Conservation (phyloP, 2,329 filamentous ascomycete species). For the Colletotrichum somersetense region DNA sequence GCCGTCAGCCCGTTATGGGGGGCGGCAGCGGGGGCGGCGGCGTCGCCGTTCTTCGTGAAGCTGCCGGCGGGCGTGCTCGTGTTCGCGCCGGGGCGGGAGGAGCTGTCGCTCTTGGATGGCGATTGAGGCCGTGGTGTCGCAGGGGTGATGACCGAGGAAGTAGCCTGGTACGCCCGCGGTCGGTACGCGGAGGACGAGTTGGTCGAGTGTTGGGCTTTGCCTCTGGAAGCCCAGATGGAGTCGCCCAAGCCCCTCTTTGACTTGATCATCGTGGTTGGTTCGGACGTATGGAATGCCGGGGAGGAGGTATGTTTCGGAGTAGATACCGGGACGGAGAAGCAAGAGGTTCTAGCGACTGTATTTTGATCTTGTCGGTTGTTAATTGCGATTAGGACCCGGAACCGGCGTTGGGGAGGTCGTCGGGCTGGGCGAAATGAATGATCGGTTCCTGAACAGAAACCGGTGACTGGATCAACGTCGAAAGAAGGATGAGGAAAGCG, state of each 20-base stretch:
- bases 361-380: neutral
- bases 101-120: neutral
- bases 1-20: slow-evolving; percentile 41
- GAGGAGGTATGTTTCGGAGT: neutral
- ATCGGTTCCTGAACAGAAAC: neutral
- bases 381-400: no score
- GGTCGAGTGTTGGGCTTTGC: slow-evolving; percentile 6
- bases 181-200: neutral
- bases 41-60: neutral
- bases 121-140: slow-evolving; percentile 7
- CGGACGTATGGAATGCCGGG: neutral
- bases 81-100: neutral
- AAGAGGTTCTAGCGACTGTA: neutral
- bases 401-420: neutral
- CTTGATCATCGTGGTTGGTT: slow-evolving; percentile 4
- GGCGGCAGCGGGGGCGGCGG: neutral
- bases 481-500: neutral
- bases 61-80: neutral
- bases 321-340: neutral
- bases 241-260: slow-evolving; percentile 21
- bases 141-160: slow-evolving; percentile 25
- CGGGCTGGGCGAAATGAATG: neutral
- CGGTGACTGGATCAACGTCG: neutral
- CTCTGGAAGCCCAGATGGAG: slow-evolving; percentile 39
- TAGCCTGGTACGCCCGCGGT: neutral